Conservation (phyloP, 345 rosid species). For the Acer campestre region DNA sequence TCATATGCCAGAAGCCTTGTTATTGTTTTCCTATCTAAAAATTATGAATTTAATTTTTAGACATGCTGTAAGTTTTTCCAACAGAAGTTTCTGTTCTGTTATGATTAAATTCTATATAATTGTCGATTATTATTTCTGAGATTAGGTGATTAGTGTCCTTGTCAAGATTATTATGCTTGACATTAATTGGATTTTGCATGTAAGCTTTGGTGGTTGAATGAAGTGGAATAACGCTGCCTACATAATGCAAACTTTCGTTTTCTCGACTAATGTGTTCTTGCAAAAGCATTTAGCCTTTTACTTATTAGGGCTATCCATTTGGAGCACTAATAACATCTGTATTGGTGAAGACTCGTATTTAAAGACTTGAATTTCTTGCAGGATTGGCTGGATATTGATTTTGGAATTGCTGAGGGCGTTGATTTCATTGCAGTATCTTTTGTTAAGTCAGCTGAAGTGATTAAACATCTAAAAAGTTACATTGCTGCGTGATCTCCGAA, state of each 20-base stretch:
- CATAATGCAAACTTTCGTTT: not conserved
- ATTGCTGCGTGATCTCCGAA: slow-evolving; percentile 50
- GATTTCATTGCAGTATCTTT: slow-evolving; percentile 65
- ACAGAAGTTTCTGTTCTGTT: not conserved
- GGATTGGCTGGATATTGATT: slow-evolving; percentile 74
- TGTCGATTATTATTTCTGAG: no score
- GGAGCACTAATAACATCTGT: not conserved
- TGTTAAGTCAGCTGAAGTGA: slow-evolving; percentile 71
- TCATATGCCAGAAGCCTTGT: not conserved
- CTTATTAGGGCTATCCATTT: not conserved
- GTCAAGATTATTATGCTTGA: not conserved
- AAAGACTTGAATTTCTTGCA: slow-evolving; percentile 19
- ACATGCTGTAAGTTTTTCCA: not conserved
- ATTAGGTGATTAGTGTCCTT: not conserved
- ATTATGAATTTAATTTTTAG: not conserved
- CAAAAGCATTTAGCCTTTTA: not conserved
- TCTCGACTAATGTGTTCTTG: not conserved
- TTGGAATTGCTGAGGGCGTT: slow-evolving; percentile 62
- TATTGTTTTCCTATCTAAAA: not conserved
- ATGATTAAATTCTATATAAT: not conserved
- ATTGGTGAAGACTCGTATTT: not conserved
- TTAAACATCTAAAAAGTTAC: slow-evolving; percentile 66
- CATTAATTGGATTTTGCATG: not conserved
- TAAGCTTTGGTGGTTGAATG: not conserved
- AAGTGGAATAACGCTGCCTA: not conserved